Evolutionary conservation across 2,329 filamentous ascomycete genomes (phyloP).

Genomic region (Penicillium sp.): DNA sequence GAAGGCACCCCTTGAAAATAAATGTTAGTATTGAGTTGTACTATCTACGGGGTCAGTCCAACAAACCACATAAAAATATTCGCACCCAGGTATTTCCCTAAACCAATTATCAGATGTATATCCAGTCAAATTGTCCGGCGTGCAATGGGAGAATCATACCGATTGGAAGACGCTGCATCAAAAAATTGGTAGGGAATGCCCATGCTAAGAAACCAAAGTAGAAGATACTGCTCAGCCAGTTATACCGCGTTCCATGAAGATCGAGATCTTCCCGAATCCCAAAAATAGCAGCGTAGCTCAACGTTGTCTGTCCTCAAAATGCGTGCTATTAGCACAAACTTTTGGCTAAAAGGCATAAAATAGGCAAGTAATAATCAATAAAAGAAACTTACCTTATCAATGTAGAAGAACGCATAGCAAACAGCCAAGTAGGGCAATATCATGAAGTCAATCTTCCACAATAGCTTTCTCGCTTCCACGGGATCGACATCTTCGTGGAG

Average conservation of each 20-base stretch:
- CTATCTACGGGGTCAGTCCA: not conserved
- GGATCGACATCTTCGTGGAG: slow-evolving; percentile 41
- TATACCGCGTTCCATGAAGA: slow-evolving; percentile 52
- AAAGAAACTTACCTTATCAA: slow-evolving; percentile 31
- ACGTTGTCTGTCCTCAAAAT: slow-evolving; percentile 39
- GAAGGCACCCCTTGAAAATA: slow-evolving; percentile 36
- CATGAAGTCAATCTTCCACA: slow-evolving; percentile 52
- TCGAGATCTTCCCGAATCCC: slow-evolving; percentile 52
- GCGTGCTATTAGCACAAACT: not conserved
- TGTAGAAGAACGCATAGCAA: slow-evolving; percentile 49
- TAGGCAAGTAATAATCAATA: not conserved
- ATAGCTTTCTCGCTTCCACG: slow-evolving; percentile 40
- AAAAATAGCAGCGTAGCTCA: slow-evolving; percentile 58
- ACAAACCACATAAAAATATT: slow-evolving; percentile 51
- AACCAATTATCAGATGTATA: not conserved
- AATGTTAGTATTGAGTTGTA: not conserved
- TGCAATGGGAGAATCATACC: slow-evolving; percentile 22
- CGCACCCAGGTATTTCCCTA: slow-evolving; percentile 46
- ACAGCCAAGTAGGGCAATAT: slow-evolving; percentile 50
- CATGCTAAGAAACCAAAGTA: slow-evolving; percentile 50
- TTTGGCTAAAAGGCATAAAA: not conserved
- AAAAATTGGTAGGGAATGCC: slow-evolving; percentile 48
- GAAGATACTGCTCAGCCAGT: slow-evolving; percentile 49
- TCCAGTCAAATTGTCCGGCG: not conserved
- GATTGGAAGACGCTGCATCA: slow-evolving; percentile 46